Evolutionary conservation across 257 asterid species (phyloP).

Genomic region (Handroanthus guayacan): DNA sequence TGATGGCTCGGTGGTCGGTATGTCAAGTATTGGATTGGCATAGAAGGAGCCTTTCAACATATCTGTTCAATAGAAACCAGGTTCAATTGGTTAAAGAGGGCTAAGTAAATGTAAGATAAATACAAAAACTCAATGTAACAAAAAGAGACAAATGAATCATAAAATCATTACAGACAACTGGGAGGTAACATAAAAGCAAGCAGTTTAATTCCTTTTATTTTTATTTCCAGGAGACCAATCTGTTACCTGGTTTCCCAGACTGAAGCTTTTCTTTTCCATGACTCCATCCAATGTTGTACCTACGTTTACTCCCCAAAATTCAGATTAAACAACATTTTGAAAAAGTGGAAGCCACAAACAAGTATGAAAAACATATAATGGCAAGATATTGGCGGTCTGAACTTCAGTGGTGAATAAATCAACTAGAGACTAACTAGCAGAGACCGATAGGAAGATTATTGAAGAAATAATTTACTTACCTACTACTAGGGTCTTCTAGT

Average conservation of each 20-base stretch:
- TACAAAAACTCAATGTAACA: slow-evolving; percentile 6
- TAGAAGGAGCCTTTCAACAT: slow-evolving; percentile 87
- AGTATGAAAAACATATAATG: slow-evolving; percentile 19
- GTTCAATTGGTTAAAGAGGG: slow-evolving; percentile 5
- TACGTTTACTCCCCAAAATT: slow-evolving; percentile 39
- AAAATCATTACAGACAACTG: slow-evolving; percentile 15
- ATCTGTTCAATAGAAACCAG: slow-evolving; percentile 57
- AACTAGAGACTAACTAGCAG: slow-evolving; percentile 17
- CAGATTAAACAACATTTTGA: slow-evolving; percentile 22
- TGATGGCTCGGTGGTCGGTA: slow-evolving; percentile 68
- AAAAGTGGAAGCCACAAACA: slow-evolving; percentile 9
- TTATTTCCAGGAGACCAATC: slow-evolving; percentile 1
- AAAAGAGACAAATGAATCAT: slow-evolving; percentile 13
- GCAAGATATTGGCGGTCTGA: slow-evolving; percentile 20
- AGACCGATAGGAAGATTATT: background rate
- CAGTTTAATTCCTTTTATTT: slow-evolving; percentile 7
- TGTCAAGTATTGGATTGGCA: slow-evolving; percentile 80
- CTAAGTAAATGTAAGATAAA: background rate
- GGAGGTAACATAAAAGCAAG: slow-evolving; percentile 1
- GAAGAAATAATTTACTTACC: slow-evolving; percentile 53
- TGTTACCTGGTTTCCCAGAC: slow-evolving; percentile 86
- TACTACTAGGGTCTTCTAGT: slow-evolving; percentile 80
- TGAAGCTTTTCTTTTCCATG: slow-evolving; percentile 97
- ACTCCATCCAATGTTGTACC: slow-evolving; percentile 98
- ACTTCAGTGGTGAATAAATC: slow-evolving; percentile 1